A percentile compares a stretch with the other conserved stretches of the same genome.
These are phyloP conservation scores for Xylaria intraflava DNA, from an alignment of 495 filamentous ascomycete species.

Conservation along the genomic window DNA sequence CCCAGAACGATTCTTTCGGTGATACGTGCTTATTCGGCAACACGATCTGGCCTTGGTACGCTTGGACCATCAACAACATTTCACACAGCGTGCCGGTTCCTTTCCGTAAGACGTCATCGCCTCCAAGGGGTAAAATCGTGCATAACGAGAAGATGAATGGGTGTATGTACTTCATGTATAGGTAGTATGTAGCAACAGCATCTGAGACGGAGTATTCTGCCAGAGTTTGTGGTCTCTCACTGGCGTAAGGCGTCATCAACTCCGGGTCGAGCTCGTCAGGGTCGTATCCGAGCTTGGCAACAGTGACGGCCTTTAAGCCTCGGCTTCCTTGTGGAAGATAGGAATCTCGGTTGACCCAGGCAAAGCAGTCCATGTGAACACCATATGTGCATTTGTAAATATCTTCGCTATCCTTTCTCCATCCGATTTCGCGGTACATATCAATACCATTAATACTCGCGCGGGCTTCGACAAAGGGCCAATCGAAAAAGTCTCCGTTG, in stretches of 20 bases:
- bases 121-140: constrained; percentile 88
- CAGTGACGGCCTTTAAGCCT: constrained; percentile 95
- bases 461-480: constrained; percentile 94
- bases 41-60: constrained; percentile 85
- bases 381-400: constrained; percentile 93
- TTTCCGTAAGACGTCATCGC: constrained; percentile 88
- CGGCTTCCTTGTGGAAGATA: constrained; percentile 96
- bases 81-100: constrained; percentile 97
- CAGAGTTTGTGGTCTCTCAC: constrained; percentile 83
- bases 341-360: constrained; percentile 98
- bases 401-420: constrained; percentile 89
- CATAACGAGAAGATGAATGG: constrained; percentile 98
- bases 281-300: constrained; percentile 96
- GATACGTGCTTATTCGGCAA: constrained; percentile 95
- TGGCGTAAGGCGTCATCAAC: constrained; percentile 92
- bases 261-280: constrained; percentile 97
- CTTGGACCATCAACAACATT: constrained; percentile 98
- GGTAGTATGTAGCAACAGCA: constrained; percentile 96
- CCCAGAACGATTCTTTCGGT: constrained; percentile 88
- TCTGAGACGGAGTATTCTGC: constrained; percentile 99
- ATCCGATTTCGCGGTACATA: constrained; percentile 98
- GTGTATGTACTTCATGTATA: constrained; percentile 99
- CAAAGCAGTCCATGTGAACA: constrained; percentile 98
- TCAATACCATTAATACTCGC: constrained; percentile 94
- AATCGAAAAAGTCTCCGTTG: constrained; percentile 99